Evolutionary conservation across 192 early-diverging fungal genomes (phyloP).

Genomic region (Mortierella claussenii): DNA sequence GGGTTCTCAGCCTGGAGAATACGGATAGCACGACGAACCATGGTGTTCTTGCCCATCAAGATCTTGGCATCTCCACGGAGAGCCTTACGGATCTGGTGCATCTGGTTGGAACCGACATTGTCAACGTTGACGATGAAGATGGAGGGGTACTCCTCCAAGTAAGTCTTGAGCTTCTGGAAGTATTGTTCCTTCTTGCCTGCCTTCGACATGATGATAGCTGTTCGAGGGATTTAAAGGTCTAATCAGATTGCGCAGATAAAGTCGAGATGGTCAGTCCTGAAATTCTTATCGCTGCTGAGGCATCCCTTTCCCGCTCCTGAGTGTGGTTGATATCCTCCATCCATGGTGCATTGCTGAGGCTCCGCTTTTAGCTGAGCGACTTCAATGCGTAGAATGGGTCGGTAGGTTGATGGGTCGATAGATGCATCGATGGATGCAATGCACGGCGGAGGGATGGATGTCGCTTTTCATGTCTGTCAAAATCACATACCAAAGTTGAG

Average conservation of each 20-base stretch:
- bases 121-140: constrained; percentile 99
- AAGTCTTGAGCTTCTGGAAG: constrained; percentile 90
- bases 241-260: neutral
- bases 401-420: constrained; percentile 6
- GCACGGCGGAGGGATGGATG: too few species aligned
- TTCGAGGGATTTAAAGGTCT: constrained; percentile 73
- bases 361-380: too few species aligned
- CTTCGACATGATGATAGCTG: constrained; percentile 93
- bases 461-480: constrained; percentile 4
- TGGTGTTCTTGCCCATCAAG: constrained; percentile 99
- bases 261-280: constrained; percentile 1
- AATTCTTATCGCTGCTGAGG: too few species aligned
- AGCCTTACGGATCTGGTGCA: constrained; percentile 95
- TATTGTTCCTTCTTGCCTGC: constrained; percentile 99
- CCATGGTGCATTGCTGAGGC: too few species aligned
- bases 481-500: constrained; percentile 54
- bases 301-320: too few species aligned
- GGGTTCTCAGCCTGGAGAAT: constrained; percentile 77
- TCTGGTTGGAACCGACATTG: constrained; percentile 99
- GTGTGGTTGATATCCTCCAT: too few species aligned
- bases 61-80: constrained; percentile 93
- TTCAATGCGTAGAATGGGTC: constrained; percentile 5
- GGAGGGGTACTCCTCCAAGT: constrained; percentile 92
- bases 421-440: constrained; percentile 21
- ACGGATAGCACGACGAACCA: constrained; percentile 90